These are phyloP conservation scores for Alectoria sarmentosa DNA, from an alignment of 495 filamentous ascomycete species.

Conservation along the genomic window DNA sequence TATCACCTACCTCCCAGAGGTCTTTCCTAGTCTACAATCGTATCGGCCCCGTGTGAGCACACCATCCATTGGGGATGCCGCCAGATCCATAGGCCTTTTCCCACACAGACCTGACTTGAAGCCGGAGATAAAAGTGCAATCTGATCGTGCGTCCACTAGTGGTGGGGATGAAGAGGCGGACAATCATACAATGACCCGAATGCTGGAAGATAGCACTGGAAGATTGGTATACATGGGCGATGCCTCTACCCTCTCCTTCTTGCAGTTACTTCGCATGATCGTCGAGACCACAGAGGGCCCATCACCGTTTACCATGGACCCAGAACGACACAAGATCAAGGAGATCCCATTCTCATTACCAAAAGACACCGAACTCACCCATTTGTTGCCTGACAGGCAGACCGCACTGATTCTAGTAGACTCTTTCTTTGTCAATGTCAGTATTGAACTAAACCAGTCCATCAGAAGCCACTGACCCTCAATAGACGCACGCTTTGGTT, in stretches of 20 bases:
- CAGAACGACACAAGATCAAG: constrained; percentile 59
- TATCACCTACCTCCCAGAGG: not conserved
- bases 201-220: constrained; percentile 53
- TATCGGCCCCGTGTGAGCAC: not conserved
- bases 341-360: constrained; percentile 51
- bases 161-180: constrained; percentile 51
- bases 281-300: constrained; percentile 58
- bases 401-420: constrained; percentile 49
- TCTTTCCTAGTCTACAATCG: not conserved
- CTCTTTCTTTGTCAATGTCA: constrained; percentile 54
- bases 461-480: not conserved
- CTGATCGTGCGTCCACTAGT: constrained; percentile 33
- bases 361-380: constrained; percentile 36
- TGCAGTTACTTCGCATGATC: constrained; percentile 66
- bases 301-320: constrained; percentile 63
- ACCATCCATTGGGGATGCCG: constrained; percentile 3
- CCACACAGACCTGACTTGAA: not conserved
- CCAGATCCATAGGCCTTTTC: constrained; percentile 1
- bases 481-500: constrained; percentile 50
- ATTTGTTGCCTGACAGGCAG: constrained; percentile 47
- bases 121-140: constrained; percentile 1
- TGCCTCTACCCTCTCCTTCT: constrained; percentile 62
- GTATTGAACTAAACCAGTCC: constrained; percentile 14
- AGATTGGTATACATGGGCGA: constrained; percentile 63
- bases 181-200: constrained; percentile 48